Percentiles rank a stretch among this genome's conserved stretches.
Evolutionary conservation across 805 yeast species (phyloP).

Genomic region (Ogataea salicorniae): DNA sequence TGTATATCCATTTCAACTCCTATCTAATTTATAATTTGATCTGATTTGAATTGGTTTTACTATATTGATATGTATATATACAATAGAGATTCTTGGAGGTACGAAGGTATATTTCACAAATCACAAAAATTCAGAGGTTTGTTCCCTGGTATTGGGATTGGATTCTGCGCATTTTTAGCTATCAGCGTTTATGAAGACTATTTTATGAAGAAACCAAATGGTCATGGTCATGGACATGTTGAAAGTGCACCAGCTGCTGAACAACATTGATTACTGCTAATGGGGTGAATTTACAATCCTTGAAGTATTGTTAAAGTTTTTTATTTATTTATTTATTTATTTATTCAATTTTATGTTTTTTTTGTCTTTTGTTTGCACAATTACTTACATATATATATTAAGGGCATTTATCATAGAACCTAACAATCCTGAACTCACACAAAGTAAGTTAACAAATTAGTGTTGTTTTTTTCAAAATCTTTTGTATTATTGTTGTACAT

Average conservation of each 20-base stretch:
- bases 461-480: too few species aligned
- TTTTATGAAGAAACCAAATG: slow-evolving; percentile 18
- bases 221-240: slow-evolving; percentile 2
- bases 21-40: too few species aligned
- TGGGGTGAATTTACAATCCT: background rate
- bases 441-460: too few species aligned
- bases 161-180: slow-evolving; percentile 66
- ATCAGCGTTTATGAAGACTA: slow-evolving; percentile 60
- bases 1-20: too few species aligned
- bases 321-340: slow-evolving; percentile 7
- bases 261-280: background rate
- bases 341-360: slow-evolving; percentile 1
- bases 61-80: background rate
- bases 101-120: slow-evolving; percentile 74
- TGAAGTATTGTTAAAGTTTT: background rate
- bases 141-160: slow-evolving; percentile 79
- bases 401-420: too few species aligned
- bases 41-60: background rate
- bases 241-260: background rate
- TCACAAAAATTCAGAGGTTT: slow-evolving; percentile 62
- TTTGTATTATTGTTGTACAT: too few species aligned
- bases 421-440: too few species aligned
- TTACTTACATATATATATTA: too few species aligned
- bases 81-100: slow-evolving; percentile 87
- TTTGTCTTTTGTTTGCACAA: background rate